Percentiles rank a stretch among this genome's conserved stretches.
phyloP scores from a whole-genome alignment of 345 rosid species.

The Eucalyptus cloeziana region DNA sequence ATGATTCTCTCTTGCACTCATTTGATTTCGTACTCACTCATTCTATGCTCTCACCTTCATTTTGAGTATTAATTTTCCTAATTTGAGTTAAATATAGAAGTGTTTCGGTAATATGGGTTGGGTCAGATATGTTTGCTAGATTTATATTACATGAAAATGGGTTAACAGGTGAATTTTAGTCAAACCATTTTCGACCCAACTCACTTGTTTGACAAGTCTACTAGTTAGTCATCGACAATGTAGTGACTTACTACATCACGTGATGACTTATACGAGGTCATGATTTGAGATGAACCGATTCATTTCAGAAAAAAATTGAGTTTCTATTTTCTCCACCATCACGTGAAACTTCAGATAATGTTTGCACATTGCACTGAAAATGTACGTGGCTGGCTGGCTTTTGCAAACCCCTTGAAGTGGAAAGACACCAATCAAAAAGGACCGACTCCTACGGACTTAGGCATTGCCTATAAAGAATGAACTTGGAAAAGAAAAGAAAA shows the following conservation, averaged over 20 bases:
- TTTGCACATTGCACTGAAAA: background rate
- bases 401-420: background rate
- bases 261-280: background rate
- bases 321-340: background rate
- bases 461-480: background rate
- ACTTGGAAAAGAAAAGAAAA: background rate
- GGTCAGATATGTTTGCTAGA: fast-evolving
- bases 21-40: fast-evolving
- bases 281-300: background rate
- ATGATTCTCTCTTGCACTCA: no score
- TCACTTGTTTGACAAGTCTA: no score
- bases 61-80: no score
- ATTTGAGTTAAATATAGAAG: no score
- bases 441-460: background rate
- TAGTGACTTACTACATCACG: background rate
- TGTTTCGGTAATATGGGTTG: fast-evolving
- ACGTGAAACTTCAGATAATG: background rate
- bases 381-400: background rate
- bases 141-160: no score
- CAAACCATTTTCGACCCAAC: no score
- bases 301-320: background rate
- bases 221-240: background rate
- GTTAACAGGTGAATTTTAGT: fast-evolving
- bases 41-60: no score
- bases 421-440: background rate